phyloP scores from a whole-genome alignment of 192 early-diverging fungal genomes.

The Backusella macrospora region DNA sequence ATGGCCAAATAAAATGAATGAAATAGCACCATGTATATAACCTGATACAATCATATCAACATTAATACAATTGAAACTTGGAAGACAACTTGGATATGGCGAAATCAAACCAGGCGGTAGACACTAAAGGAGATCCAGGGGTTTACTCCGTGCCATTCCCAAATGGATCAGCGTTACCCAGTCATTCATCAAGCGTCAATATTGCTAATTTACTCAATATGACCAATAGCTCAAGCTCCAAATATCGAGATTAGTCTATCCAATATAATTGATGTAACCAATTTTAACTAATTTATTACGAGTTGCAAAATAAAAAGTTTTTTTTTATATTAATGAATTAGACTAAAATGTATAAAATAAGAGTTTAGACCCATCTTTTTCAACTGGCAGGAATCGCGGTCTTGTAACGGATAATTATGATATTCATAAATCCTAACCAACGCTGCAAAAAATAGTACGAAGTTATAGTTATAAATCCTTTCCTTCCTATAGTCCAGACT shows the following conservation, averaged over 20 bases:
- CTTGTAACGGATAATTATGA: too few species aligned
- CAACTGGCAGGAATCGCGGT: neutral
- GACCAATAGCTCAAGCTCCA: conserved; percentile 15
- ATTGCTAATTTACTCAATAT: conserved; percentile 13
- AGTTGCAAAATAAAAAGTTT: too few species aligned
- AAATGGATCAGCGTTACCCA: neutral
- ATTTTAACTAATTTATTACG: neutral
- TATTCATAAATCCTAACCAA: too few species aligned
- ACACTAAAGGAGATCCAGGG: neutral
- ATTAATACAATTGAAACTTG: conserved; percentile 4
- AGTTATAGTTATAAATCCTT: too few species aligned
- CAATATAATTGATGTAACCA: conserved; percentile 8
- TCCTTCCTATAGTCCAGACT: too few species aligned
- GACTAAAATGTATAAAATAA: too few species aligned
- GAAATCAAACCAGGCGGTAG: conserved; percentile 12
- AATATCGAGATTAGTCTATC: conserved; percentile 14
- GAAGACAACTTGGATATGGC: conserved; percentile 9
- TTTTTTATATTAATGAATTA: too few species aligned
- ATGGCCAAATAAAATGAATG: conserved; percentile 14
- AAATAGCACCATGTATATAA: conserved; percentile 4
- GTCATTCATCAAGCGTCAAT: neutral
- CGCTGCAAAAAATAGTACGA: too few species aligned
- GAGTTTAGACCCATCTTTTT: neutral
- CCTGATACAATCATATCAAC: conserved; percentile 16
- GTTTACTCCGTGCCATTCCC: neutral